These are phyloP conservation scores for Ophiosphaerella narmari DNA, from an alignment of 2,329 filamentous ascomycete genomes.

Conservation along the genomic window DNA sequence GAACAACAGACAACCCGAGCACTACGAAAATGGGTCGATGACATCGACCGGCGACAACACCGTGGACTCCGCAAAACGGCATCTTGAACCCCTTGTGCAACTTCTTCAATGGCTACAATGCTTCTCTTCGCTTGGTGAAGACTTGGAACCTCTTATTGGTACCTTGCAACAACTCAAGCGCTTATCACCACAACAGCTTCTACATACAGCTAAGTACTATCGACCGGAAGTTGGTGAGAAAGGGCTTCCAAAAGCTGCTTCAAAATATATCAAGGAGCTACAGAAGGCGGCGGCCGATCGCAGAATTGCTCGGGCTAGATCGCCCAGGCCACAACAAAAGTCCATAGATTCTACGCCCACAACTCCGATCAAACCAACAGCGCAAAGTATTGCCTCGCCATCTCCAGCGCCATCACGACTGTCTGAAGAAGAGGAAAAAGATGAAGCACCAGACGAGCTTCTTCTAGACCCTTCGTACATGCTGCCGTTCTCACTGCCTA, in stretches of 20 bases:
- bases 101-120: conserved; percentile 97
- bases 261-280: conserved; percentile 81
- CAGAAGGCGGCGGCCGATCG: conserved; percentile 70
- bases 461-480: conserved; percentile 89
- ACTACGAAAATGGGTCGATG: conserved; percentile 91
- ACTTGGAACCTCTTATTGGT: conserved; percentile 83
- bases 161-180: conserved; percentile 88
- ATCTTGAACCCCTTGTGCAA: conserved; percentile 89
- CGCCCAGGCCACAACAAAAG: conserved; percentile 45
- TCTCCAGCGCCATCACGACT: conserved; percentile 39
- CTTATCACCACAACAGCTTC: conserved; percentile 82
- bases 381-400: conserved; percentile 27
- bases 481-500: conserved; percentile 92
- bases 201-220: conserved; percentile 92
- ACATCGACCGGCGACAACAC: conserved; percentile 84
- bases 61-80: conserved; percentile 78
- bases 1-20: conserved; percentile 93
- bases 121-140: conserved; percentile 91
- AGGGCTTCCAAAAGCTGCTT: conserved; percentile 81
- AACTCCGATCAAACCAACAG: conserved; percentile 35
- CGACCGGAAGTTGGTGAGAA: conserved; percentile 95
- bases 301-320: conserved; percentile 42
- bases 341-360: conserved; percentile 31
- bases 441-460: conserved; percentile 73
- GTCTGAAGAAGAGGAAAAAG: conserved; percentile 62